Evolutionary conservation across 371 early-diverging fungal genomes (phyloP).

Genomic region (Blyttiomyces sp.): DNA sequence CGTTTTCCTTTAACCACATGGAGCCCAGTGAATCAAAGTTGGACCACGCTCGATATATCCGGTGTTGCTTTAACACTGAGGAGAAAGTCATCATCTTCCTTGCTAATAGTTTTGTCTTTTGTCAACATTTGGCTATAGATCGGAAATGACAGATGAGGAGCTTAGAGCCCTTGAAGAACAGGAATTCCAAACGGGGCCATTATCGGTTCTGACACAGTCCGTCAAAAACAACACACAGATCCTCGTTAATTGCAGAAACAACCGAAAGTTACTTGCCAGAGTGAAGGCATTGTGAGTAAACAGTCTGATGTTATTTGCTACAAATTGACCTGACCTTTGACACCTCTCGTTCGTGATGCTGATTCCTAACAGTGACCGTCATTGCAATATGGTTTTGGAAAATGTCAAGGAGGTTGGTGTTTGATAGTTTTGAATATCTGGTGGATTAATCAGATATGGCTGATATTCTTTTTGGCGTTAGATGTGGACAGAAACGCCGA

Average conservation of each 20-base stretch:
- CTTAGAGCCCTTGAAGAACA: constrained; percentile 86
- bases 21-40: too few relatives aligned
- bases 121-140: too few relatives aligned
- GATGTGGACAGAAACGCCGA: constrained; percentile 96
- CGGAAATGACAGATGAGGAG: constrained; percentile 93
- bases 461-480: constrained; percentile 23
- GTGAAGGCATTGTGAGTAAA: constrained; percentile 88
- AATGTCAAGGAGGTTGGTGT: constrained; percentile 90
- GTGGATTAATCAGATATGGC: not conserved
- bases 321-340: constrained; percentile 10
- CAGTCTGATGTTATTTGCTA: too few relatives aligned
- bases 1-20: too few relatives aligned
- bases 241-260: constrained; percentile 87
- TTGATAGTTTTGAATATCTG: constrained; percentile 6
- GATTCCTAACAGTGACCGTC: constrained; percentile 83
- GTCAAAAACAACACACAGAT: constrained; percentile 95
- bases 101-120: too few relatives aligned
- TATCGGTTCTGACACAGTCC: constrained; percentile 89
- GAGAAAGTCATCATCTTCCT: too few relatives aligned
- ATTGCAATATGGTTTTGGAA: constrained; percentile 98
- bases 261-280: constrained; percentile 92
- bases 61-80: too few relatives aligned
- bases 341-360: too few relatives aligned
- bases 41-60: too few relatives aligned
- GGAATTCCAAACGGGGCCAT: constrained; percentile 95